Conservation (phyloP, 495 filamentous ascomycete genomes). For the Tetracladium marchalianum region DNA sequence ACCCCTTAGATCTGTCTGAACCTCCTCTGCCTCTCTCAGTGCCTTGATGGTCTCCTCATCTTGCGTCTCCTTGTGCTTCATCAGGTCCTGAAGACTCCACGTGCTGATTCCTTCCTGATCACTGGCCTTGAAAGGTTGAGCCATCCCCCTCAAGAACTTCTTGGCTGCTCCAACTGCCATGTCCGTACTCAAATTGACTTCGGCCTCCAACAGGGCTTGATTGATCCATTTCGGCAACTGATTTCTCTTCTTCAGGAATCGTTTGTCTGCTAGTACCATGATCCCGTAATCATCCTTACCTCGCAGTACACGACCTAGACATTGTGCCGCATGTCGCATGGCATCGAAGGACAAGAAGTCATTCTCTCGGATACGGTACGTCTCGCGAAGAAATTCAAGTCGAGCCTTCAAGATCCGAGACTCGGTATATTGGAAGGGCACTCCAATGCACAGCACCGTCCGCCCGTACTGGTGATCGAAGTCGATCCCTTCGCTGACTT, state of each 20-base stretch:
- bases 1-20: not conserved
- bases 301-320: constrained; percentile 86
- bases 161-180: constrained; percentile 86
- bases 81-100: constrained; percentile 74
- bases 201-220: constrained; percentile 71
- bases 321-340: constrained; percentile 97
- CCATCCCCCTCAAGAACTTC: constrained; percentile 83
- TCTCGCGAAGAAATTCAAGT: constrained; percentile 91
- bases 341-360: constrained; percentile 99
- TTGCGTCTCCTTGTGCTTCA: constrained; percentile 65
- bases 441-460: constrained; percentile 92
- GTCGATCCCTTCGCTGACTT: constrained; percentile 96
- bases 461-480: constrained; percentile 99
- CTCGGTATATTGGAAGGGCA: constrained; percentile 98
- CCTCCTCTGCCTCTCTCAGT: constrained; percentile 22
- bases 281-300: constrained; percentile 98
- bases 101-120: constrained; percentile 89
- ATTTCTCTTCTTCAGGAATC: constrained; percentile 78
- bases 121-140: constrained; percentile 70
- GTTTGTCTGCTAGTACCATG: constrained; percentile 91
- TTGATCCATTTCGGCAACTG: constrained; percentile 98
- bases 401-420: constrained; percentile 94
- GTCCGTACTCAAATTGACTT: constrained; percentile 84
- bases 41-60: constrained; percentile 48
- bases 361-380: constrained; percentile 92